Base-by-base conservation (phyloP, 2,329 filamentous ascomycete genomes). In the Monilinia polystroma region DNA sequence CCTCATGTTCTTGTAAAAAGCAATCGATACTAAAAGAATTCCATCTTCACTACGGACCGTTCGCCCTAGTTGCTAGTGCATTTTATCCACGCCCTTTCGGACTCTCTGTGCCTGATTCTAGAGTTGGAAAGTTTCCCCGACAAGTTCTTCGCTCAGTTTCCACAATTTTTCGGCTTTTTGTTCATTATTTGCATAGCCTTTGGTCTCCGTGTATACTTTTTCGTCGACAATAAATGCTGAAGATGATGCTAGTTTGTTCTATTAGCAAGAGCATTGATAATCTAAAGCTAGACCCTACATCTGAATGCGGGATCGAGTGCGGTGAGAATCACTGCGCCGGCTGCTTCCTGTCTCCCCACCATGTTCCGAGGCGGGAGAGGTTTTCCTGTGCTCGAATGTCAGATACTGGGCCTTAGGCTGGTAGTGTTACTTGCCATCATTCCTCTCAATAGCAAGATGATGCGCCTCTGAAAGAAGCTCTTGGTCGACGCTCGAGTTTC, bases 91-190 rank as follows among this genome's bases (percentile, higher is more conserved):
- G 3, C 29, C 3, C 6, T 60, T 38, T 29, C 45, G 26, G 5
- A 12, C 23, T 51, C 4, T 1, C 7, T 3, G 6, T 51, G 10
- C 8, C 16, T 2, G 51, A 18, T 38, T 26, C 29, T 51, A 60
- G 29, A 38, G 8, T n/a, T 51, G 6, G 58, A 60, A 60, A 51
- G 2, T 26, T 20, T 60, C 29, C 8, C 45, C 45, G 14, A 51
- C 45, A 38, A 60, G 29, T 51, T 60, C 20, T 38, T 60, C 45
- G 45, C 58, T 38, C n/a, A 60, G 2, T 38, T 51, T 38, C 58
- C 29, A 51, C 18, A 51, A 11, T 26, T 11, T 51, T 11, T 60
- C 43, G 7, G 58, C 45, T 51, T 38, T 2, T 38, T 60, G 14
- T 51, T 51, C 58, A 18, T 45, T 60, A 26, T 14, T 51, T 26